phyloP scores from a whole-genome alignment of 2,329 filamentous ascomycete genomes.

The Venturiaceae sp. region DNA sequence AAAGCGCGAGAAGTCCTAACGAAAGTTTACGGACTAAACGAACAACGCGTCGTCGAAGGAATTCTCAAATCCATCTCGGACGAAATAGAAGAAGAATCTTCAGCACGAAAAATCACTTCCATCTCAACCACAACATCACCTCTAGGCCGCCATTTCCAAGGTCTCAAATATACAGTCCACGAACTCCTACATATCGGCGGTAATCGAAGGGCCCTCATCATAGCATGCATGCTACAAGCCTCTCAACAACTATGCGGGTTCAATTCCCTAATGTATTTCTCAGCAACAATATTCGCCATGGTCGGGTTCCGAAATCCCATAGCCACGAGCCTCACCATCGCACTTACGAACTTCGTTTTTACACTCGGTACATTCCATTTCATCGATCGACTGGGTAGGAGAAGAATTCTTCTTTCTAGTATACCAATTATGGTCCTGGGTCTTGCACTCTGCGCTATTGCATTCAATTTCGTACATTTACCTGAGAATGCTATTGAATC shows the following conservation, averaged over 20 bases:
- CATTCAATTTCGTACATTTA: slow-evolving; percentile 58
- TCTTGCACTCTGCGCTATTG: slow-evolving; percentile 58
- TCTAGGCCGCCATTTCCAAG: slow-evolving; percentile 16
- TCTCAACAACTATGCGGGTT: slow-evolving; percentile 74
- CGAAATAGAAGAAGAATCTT: slow-evolving; percentile 41
- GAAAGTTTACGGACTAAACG: slow-evolving; percentile 57
- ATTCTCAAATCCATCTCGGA: slow-evolving; percentile 1
- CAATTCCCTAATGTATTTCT: slow-evolving; percentile 39
- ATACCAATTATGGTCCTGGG: slow-evolving; percentile 76
- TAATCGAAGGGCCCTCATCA: slow-evolving; percentile 66
- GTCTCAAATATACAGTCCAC: slow-evolving; percentile 45
- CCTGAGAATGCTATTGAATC: slow-evolving; percentile 11
- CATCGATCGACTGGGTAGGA: slow-evolving; percentile 34
- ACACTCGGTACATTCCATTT: slow-evolving; percentile 34
- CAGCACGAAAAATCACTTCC: slow-evolving; percentile 24
- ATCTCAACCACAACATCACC: not conserved
- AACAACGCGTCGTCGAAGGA: not conserved
- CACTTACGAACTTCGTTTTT: slow-evolving; percentile 35
- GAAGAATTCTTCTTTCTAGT: slow-evolving; percentile 64
- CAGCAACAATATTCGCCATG: slow-evolving; percentile 35
- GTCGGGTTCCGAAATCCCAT: slow-evolving; percentile 36
- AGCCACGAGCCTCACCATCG: slow-evolving; percentile 33
- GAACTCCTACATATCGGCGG: slow-evolving; percentile 33
- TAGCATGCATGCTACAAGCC: slow-evolving; percentile 79
- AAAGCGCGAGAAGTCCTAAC: slow-evolving; percentile 56